phyloP scores from a whole-genome alignment of 768 basidiomycete genomes.

The Leucocoprinus sp. region DNA sequence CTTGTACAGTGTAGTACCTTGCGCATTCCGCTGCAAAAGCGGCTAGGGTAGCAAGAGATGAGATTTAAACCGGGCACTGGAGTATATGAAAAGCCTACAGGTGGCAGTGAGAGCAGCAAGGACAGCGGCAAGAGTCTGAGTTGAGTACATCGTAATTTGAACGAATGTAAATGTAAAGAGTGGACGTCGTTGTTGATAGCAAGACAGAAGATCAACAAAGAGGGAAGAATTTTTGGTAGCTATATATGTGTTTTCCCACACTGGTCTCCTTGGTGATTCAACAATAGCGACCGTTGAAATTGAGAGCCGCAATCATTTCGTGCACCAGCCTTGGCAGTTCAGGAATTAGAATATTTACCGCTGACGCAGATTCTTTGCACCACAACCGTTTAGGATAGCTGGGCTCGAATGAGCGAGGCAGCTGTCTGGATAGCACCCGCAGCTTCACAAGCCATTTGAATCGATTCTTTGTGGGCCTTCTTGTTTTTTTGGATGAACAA shows the following conservation, averaged over 20 bases:
- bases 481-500: no score
- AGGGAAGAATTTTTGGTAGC: background rate
- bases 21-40: constrained; percentile 37
- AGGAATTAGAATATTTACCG: no score
- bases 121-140: constrained; percentile 23
- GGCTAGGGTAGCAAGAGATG: constrained; percentile 14
- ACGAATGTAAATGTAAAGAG: constrained; percentile 12
- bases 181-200: constrained; percentile 3
- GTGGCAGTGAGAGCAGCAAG: constrained; percentile 40
- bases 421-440: no score
- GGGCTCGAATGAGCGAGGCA: no score
- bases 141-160: constrained; percentile 13
- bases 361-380: no score
- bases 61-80: constrained; percentile 3
- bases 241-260: background rate
- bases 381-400: no score
- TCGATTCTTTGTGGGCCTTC: no score
- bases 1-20: constrained; percentile 50
- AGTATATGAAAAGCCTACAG: constrained; percentile 22
- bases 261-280: constrained; percentile 9
- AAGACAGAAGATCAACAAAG: background rate
- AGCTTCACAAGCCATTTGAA: no score
- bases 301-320: no score
- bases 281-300: no score
- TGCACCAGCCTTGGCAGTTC: no score